These are phyloP conservation scores for Penicillium maclennaniae DNA, from an alignment of 495 filamentous ascomycete species.

Conservation along the genomic window DNA sequence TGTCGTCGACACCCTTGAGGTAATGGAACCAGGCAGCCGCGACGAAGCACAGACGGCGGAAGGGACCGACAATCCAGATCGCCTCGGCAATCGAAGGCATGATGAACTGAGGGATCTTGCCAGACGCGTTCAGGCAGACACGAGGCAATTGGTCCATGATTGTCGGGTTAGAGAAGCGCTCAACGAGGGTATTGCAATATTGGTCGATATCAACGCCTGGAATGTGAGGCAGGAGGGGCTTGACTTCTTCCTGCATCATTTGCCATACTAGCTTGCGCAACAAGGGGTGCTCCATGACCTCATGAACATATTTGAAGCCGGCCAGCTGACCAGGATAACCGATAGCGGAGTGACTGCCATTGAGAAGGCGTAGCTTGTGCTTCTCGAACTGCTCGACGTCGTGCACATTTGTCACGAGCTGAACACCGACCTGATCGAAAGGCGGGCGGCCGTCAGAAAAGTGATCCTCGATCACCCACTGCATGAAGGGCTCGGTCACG, in stretches of 20 bases:
- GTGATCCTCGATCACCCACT: constrained; percentile 48
- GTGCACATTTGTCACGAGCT: constrained; percentile 44
- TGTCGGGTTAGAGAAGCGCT: constrained; percentile 48
- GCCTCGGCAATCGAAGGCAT: constrained; percentile 48
- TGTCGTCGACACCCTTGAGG: constrained; percentile 42
- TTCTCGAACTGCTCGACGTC: constrained; percentile 46
- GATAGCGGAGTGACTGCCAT: constrained; percentile 45
- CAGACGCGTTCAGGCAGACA: constrained; percentile 42
- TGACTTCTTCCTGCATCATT: constrained; percentile 51
- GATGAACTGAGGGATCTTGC: constrained; percentile 50
- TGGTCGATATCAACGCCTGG: constrained; percentile 44
- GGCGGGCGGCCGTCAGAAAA: constrained; percentile 46
- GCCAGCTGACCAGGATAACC: constrained; percentile 45
- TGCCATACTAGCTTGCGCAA: constrained; percentile 42
- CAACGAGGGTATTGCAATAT: constrained; percentile 43
- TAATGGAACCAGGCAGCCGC: constrained; percentile 47
- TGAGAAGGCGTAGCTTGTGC: constrained; percentile 49
- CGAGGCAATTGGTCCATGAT: constrained; percentile 47
- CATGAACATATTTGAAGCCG: constrained; percentile 46
- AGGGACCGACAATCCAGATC: constrained; percentile 43
- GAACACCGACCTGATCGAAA: constrained; percentile 45
- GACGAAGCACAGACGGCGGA: constrained; percentile 43
- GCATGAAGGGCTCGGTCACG: constrained; percentile 49
- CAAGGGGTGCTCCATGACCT: constrained; percentile 40
- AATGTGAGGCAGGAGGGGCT: constrained; percentile 41